Percentiles rank a stretch among this genome's conserved stretches.
Conservation (phyloP, 495 filamentous ascomycete genomes). For the Tuber borchii region DNA sequence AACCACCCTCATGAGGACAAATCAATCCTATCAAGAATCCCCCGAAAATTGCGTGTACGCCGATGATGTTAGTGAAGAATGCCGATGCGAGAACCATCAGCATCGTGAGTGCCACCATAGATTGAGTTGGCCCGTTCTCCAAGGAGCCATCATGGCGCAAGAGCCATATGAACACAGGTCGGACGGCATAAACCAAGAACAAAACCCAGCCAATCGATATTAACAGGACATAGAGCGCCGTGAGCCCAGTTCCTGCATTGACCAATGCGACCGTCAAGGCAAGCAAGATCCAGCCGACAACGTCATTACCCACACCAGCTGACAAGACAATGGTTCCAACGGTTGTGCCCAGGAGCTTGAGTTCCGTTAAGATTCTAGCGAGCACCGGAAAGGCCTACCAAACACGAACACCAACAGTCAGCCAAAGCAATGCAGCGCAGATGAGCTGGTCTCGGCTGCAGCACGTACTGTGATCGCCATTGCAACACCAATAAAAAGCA, state of each 20-base stretch:
- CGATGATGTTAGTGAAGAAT: conserved; percentile 95
- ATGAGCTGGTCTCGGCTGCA: neutral
- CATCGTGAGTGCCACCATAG: conserved; percentile 74
- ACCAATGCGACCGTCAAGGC: conserved; percentile 91
- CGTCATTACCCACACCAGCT: conserved; percentile 92
- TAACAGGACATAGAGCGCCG: conserved; percentile 81
- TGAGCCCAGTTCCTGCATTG: conserved; percentile 76
- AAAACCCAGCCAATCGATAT: conserved; percentile 68
- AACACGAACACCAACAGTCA: conserved; percentile 11
- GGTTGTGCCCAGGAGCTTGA: conserved; percentile 75
- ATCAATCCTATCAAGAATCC: conserved; percentile 83
- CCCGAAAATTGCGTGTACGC: conserved; percentile 85
- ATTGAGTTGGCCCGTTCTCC: conserved; percentile 84
- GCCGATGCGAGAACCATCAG: conserved; percentile 71
- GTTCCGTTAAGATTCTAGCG: conserved; percentile 86
- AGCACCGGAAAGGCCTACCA: conserved; percentile 80
- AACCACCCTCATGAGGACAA: conserved; percentile 89
- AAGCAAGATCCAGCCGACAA: conserved; percentile 88
- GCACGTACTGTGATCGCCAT: conserved; percentile 73
- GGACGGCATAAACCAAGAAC: conserved; percentile 67
- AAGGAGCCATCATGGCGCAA: conserved; percentile 68
- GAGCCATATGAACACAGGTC: conserved; percentile 70
- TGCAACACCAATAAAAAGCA: conserved; percentile 90
- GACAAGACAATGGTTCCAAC: conserved; percentile 89
- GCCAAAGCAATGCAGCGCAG: neutral